These are phyloP conservation scores for Silene vulgaris DNA, from an alignment of 179 eudicot genomes.

Conservation along the genomic window DNA sequence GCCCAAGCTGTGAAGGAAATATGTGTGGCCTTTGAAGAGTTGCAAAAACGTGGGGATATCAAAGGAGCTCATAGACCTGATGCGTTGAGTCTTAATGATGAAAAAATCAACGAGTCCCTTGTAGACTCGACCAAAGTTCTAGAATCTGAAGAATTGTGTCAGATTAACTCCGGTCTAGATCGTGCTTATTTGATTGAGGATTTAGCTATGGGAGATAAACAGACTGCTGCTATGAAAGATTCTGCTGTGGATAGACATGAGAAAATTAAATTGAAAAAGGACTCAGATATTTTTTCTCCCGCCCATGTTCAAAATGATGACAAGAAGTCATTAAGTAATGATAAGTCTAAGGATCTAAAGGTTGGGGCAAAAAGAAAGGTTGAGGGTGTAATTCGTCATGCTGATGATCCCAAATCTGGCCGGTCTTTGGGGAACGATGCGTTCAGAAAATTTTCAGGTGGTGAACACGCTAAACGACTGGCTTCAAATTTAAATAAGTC, in stretches of 20 bases:
- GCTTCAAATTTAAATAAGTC: constrained; percentile 29
- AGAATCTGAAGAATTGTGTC: constrained; percentile 19
- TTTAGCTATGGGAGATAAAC: constrained; percentile 31
- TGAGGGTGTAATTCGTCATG: constrained; percentile 25
- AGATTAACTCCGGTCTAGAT: constrained; percentile 20
- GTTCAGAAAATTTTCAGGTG: constrained; percentile 27
- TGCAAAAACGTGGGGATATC: constrained; percentile 33
- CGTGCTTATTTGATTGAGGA: constrained; percentile 30
- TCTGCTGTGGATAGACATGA: constrained; percentile 12
- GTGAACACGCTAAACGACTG: constrained; percentile 32
- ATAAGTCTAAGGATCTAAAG: constrained; percentile 32
- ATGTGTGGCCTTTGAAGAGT: constrained; percentile 63
- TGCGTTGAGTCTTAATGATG: constrained; percentile 28
- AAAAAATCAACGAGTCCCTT: constrained; percentile 34
- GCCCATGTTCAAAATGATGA: constrained; percentile 23
- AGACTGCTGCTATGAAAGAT: constrained; percentile 13
- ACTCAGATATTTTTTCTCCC: neutral
- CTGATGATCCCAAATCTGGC: constrained; percentile 24
- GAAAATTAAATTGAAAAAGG: constrained; percentile 2
- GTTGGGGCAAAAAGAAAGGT: constrained; percentile 43
- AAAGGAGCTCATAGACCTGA: constrained; percentile 34
- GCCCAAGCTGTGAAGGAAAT: constrained; percentile 82
- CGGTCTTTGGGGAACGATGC: constrained; percentile 18
- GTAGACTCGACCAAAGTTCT: constrained; percentile 21
- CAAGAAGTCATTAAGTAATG: constrained; percentile 41